Conservation (phyloP, 2,329 filamentous ascomycete genomes). For the Stagonosporopsis vannaccii region DNA sequence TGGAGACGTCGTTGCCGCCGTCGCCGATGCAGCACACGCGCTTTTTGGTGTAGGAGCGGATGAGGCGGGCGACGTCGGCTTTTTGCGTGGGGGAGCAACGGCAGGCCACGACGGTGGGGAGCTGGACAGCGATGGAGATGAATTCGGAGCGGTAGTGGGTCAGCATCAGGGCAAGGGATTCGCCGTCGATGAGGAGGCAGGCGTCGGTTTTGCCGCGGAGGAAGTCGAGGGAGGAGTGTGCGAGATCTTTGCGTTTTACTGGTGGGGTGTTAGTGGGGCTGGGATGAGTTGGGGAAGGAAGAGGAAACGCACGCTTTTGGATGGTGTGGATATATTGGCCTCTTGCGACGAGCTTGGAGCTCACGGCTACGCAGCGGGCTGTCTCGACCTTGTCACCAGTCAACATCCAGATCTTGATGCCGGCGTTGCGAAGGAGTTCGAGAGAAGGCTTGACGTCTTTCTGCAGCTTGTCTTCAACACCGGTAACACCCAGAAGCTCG, state of each 20-base stretch:
- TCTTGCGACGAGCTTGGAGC: conserved; percentile 88
- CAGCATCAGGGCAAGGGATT: conserved; percentile 84
- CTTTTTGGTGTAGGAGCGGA: conserved; percentile 90
- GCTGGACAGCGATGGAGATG: conserved; percentile 82
- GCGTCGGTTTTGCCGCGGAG: conserved; percentile 84
- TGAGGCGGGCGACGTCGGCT: conserved; percentile 89
- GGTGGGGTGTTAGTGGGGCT: conserved; percentile 8
- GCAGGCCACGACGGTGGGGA: conserved; percentile 93
- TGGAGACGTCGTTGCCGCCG: conserved; percentile 96
- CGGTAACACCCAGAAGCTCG: conserved; percentile 94
- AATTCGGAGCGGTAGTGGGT: conserved; percentile 84
- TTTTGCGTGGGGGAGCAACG: conserved; percentile 97
- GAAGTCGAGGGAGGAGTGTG: conserved; percentile 87
- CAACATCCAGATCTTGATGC: conserved; percentile 99
- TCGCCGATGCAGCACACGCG: conserved; percentile 97
- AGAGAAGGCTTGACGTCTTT: conserved; percentile 94
- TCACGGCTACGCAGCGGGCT: conserved; percentile 93
- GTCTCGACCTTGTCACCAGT: conserved; percentile 99
- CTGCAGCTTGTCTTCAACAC: conserved; percentile 96
- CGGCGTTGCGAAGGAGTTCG: conserved; percentile 93
- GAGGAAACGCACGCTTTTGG: conserved; percentile 62
- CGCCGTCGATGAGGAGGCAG: conserved; percentile 92
- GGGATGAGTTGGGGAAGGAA: neutral
- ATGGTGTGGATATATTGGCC: conserved; percentile 97
- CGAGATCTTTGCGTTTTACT: conserved; percentile 81